phyloP scores from a whole-genome alignment of 495 filamentous ascomycete genomes.

The Penicillium odoratum region DNA sequence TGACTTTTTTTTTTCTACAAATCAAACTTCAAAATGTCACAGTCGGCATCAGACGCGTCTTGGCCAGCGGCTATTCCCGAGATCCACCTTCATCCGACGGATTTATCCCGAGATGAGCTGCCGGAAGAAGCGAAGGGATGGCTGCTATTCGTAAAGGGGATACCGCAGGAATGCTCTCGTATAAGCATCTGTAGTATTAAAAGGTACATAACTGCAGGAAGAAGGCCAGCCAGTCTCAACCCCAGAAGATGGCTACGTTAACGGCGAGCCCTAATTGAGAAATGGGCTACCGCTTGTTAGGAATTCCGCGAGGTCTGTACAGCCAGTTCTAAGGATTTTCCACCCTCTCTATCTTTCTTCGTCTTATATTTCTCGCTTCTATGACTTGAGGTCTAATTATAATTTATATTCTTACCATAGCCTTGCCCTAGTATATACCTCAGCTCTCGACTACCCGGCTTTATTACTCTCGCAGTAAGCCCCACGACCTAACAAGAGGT shows the following conservation, averaged over 20 bases:
- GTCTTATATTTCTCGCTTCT: not conserved
- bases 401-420: slow-evolving; percentile 6
- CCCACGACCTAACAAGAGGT: not conserved
- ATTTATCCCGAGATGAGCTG: slow-evolving; percentile 15
- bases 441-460: slow-evolving; percentile 1
- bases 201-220: slow-evolving; percentile 9
- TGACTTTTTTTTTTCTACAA: not conserved
- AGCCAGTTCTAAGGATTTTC: slow-evolving; percentile 3
- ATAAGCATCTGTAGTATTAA: not conserved
- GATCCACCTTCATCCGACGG: slow-evolving; percentile 14
- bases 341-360: not conserved
- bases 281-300: slow-evolving; percentile 17
- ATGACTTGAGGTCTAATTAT: slow-evolving; percentile 2
- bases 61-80: slow-evolving; percentile 18
- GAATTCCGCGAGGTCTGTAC: slow-evolving; percentile 21
- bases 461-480: not conserved
- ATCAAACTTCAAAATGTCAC: slow-evolving; percentile 8
- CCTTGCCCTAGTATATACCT: not conserved
- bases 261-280: slow-evolving; percentile 17
- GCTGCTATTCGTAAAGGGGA: slow-evolving; percentile 18
- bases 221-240: slow-evolving; percentile 11
- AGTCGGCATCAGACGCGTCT: slow-evolving; percentile 8
- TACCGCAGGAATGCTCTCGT: slow-evolving; percentile 5
- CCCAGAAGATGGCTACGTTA: slow-evolving; percentile 17
- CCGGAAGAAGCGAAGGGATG: slow-evolving; percentile 18